These are phyloP conservation scores for Stachybotrys echinatus DNA, from an alignment of 2,329 filamentous ascomycete genomes.

Conservation along the genomic window DNA sequence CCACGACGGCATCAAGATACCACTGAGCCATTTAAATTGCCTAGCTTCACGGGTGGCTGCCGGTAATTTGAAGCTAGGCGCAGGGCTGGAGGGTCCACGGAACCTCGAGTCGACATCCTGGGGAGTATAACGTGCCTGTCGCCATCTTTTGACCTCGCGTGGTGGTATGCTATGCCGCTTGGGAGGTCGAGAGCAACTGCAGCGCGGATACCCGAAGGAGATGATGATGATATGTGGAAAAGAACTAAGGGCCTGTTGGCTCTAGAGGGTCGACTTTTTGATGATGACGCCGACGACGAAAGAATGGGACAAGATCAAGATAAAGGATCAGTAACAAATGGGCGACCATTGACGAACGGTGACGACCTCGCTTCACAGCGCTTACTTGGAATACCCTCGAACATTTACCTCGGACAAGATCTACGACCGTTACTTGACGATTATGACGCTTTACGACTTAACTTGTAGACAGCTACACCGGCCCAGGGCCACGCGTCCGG, in stretches of 20 bases:
- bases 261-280: slow-evolving; percentile 9
- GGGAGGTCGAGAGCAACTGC: too few relatives aligned
- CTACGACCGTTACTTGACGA: slow-evolving; percentile 36
- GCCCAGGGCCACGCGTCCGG: not conserved
- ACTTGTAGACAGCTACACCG: slow-evolving; percentile 38
- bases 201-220: not conserved
- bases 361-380: slow-evolving; percentile 21
- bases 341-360: slow-evolving; percentile 33
- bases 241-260: slow-evolving; percentile 2
- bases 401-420: slow-evolving; percentile 25
- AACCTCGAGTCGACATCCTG: not conserved
- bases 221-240: slow-evolving; percentile 9
- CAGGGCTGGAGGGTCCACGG: not conserved
- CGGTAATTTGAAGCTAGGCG: not conserved
- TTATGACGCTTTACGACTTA: slow-evolving; percentile 41
- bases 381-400: slow-evolving; percentile 22
- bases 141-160: too few relatives aligned
- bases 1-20: slow-evolving; percentile 28
- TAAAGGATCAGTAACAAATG: slow-evolving; percentile 34
- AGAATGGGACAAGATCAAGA: slow-evolving; percentile 32
- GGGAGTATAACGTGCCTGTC: too few relatives aligned
- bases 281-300: slow-evolving; percentile 34
- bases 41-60: slow-evolving; percentile 2
- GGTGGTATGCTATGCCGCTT: too few relatives aligned
- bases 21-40: slow-evolving; percentile 18